These are phyloP conservation scores for Coemansia sp. DNA, from an alignment of 192 early-diverging fungal species.

Conservation along the genomic window DNA sequence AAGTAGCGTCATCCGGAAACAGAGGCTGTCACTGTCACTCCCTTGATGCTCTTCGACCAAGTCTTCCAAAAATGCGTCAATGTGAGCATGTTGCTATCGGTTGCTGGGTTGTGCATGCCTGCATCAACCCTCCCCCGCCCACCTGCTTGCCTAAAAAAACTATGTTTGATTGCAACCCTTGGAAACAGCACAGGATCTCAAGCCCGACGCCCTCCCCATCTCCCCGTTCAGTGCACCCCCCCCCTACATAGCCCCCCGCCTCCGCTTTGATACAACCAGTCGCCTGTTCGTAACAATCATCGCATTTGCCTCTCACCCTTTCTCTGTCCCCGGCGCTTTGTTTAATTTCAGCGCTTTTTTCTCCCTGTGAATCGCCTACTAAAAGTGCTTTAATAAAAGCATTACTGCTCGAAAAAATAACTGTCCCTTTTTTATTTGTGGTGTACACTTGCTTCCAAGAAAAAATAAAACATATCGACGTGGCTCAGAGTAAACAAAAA, in stretches of 20 bases:
- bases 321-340: neutral
- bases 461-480: neutral
- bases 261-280: neutral
- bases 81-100: no score
- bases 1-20: neutral
- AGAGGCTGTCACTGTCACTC: neutral
- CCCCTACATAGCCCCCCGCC: neutral
- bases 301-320: neutral
- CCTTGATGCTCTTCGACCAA: no score
- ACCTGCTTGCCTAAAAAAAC: neutral
- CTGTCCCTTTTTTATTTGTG: neutral
- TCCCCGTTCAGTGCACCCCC: neutral
- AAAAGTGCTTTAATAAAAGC: neutral
- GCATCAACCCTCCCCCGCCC: neutral
- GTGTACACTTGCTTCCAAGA: neutral
- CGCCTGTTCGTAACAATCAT: neutral
- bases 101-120: constrained; percentile 1
- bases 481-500: neutral
- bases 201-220: neutral
- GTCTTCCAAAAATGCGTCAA: no score
- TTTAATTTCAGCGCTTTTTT: neutral
- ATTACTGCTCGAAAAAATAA: neutral
- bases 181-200: neutral
- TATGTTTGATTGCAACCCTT: neutral
- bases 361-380: neutral